Evolutionary conservation across 371 early-diverging fungal species (phyloP), one percentile per base, ranked within the genome.

Genomic region (Rhizopus arrhizus): DNA sequence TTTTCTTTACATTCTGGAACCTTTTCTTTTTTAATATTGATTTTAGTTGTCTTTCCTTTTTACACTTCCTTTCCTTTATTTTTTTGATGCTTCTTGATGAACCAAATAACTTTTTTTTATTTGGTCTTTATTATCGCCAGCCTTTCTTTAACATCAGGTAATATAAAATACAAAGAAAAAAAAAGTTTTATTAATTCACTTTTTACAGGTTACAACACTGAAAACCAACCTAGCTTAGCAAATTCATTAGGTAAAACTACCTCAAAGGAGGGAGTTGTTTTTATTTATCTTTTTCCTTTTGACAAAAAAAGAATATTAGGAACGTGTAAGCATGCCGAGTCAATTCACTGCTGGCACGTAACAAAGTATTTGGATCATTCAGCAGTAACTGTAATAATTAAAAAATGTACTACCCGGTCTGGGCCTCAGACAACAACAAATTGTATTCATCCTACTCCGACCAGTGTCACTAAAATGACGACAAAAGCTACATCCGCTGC

Each of bases 101-200:
- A 63, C 60, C 66, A 63, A 63, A 49, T 57, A 66, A 62, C 62
- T 46, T 64, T 70, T 63, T 50, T 70, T n/a, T 63, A 66, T 43
- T 40, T 70, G 43, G 40, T 70, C 46, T 53, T 58, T 42, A 34
- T 63, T 56, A 48, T 70, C 53, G 57, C 64, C 56, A 56, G 53
- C 15, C 29, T 64, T 35, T 49, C 70, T 40, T 35, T 65, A 53
- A 62, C 59, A 50, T 42, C 43, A 22, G 53, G 61, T 56, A 64
- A 16, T 31, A 2, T 33, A 10, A 32, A 13, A 33, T 9, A 16
- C 15, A 56, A 22, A 32, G 7, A 29, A 11, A 32, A 32, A 51
- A 9, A 51, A 51, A 0, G 11, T 48, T 48, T 2, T 48, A 28
- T 48, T 48, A 52, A 34, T 52, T 16, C 10, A 16, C 15, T 32